phyloP scores from a whole-genome alignment of 352 stramenopile species.

The Achlya hypogyna region DNA sequence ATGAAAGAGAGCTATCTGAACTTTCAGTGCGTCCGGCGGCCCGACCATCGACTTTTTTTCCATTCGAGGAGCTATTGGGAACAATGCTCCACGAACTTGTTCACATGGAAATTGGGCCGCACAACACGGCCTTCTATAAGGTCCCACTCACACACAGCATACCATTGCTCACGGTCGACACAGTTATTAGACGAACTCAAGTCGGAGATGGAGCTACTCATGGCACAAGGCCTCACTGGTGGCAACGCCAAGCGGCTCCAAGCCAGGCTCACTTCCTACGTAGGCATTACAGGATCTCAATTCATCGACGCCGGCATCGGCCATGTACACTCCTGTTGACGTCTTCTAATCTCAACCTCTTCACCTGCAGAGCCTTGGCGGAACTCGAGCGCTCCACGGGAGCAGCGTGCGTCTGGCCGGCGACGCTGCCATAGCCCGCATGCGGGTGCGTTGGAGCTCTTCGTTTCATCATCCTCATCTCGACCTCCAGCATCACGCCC shows the following conservation, averaged over 20 bases:
- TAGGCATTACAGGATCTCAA: conserved; percentile 25
- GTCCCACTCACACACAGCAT: conserved; percentile 17
- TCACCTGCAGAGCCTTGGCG: no score
- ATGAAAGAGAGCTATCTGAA: no score
- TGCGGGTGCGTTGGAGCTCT: neutral
- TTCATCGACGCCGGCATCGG: conserved; percentile 39
- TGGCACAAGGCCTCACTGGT: conserved; percentile 39
- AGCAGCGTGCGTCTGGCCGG: no score
- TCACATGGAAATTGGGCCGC: conserved; percentile 54
- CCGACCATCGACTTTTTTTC: conserved; percentile 25
- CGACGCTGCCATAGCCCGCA: neutral
- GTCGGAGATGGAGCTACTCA: conserved; percentile 45
- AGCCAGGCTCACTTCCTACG: neutral
- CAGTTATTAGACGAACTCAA: conserved; percentile 53
- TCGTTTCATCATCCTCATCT: neutral
- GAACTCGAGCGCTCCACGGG: no score
- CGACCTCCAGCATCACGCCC: conserved; percentile 26
- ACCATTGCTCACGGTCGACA: neutral
- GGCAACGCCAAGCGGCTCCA: neutral
- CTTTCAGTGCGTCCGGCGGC: conserved; percentile 37
- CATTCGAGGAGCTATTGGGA: conserved; percentile 52
- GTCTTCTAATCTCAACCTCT: neutral
- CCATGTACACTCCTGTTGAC: conserved; percentile 23
- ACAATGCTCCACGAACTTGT: conserved; percentile 69
- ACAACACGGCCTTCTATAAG: conserved; percentile 62